phyloP scores from a whole-genome alignment of 257 asterid species.

The Nicotiana tomentosiformis region DNA sequence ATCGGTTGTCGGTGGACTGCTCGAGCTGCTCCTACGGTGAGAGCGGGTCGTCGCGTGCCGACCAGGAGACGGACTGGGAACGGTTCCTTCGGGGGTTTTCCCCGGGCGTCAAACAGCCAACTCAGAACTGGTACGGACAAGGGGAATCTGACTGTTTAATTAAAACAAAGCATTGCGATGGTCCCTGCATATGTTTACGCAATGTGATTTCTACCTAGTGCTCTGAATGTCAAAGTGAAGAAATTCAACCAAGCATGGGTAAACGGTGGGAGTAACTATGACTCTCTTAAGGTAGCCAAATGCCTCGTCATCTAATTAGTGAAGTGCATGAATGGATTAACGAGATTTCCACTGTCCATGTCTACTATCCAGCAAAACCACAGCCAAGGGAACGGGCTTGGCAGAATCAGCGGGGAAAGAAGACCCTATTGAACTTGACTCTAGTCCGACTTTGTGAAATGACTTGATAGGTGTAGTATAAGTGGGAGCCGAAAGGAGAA shows the following conservation, averaged over 20 bases:
- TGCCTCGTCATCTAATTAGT: too few species aligned
- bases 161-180: constrained; percentile 48
- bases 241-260: too few species aligned
- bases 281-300: too few species aligned
- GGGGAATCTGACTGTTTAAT: constrained; percentile 54
- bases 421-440: constrained; percentile 77
- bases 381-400: too few species aligned
- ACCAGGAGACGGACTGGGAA: not conserved
- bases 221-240: too few species aligned
- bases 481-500: too few species aligned
- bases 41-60: not conserved
- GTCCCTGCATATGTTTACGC: too few species aligned
- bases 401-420: constrained; percentile 45
- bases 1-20: not conserved
- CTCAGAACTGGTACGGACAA: constrained; percentile 28
- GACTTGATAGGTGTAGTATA: constrained; percentile 5
- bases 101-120: constrained; percentile 7
- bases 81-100: constrained; percentile 14
- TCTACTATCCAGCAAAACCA: too few species aligned
- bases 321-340: constrained; percentile 29
- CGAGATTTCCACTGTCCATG: constrained; percentile 4
- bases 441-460: constrained; percentile 54
- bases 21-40: not conserved
- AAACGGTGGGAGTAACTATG: too few species aligned
- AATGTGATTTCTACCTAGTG: too few species aligned